A percentile compares a stretch with the other conserved stretches of the same genome.
Evolutionary conservation across 2,329 filamentous ascomycete species (phyloP).

Genomic region (Keithomyces neogunnii): DNA sequence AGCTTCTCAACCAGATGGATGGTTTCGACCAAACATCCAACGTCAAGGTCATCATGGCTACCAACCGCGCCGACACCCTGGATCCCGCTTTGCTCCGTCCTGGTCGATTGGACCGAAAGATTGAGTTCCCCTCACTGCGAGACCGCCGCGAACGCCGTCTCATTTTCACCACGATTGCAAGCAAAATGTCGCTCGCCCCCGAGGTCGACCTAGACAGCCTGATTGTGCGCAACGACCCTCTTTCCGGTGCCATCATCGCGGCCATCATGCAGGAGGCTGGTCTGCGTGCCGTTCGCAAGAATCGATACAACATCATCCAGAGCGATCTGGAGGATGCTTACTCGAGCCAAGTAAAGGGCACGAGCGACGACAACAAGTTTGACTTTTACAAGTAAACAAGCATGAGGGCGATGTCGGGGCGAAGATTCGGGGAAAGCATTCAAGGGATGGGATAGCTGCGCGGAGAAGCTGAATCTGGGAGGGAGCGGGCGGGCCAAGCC

Average conservation of each 20-base stretch:
- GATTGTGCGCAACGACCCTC: slow-evolving; percentile 92
- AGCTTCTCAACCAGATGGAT: slow-evolving; percentile 99
- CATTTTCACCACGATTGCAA: slow-evolving; percentile 95
- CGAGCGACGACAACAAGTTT: slow-evolving; percentile 61
- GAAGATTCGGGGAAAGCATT: not conserved
- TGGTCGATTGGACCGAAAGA: slow-evolving; percentile 93
- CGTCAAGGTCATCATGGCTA: slow-evolving; percentile 99
- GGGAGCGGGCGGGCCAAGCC: not conserved
- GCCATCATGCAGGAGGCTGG: slow-evolving; percentile 99
- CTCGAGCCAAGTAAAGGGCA: slow-evolving; percentile 87
- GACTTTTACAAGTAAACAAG: slow-evolving; percentile 76
- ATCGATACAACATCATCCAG: slow-evolving; percentile 99
- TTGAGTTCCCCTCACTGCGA: slow-evolving; percentile 92
- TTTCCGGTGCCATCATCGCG: slow-evolving; percentile 92
- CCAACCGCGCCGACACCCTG: slow-evolving; percentile 93
- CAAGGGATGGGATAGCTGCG: not conserved
- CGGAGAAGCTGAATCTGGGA: not conserved
- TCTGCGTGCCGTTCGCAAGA: slow-evolving; percentile 88
- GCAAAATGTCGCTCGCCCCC: slow-evolving; percentile 93
- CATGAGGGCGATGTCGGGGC: not conserved
- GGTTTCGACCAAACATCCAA: slow-evolving; percentile 98
- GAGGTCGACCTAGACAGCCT: slow-evolving; percentile 94
- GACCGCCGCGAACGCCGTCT: slow-evolving; percentile 91
- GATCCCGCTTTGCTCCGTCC: slow-evolving; percentile 92
- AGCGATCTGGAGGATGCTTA: slow-evolving; percentile 94